These are phyloP conservation scores for Aspergillus steynii DNA, from an alignment of 495 filamentous ascomycete species.

Conservation along the genomic window DNA sequence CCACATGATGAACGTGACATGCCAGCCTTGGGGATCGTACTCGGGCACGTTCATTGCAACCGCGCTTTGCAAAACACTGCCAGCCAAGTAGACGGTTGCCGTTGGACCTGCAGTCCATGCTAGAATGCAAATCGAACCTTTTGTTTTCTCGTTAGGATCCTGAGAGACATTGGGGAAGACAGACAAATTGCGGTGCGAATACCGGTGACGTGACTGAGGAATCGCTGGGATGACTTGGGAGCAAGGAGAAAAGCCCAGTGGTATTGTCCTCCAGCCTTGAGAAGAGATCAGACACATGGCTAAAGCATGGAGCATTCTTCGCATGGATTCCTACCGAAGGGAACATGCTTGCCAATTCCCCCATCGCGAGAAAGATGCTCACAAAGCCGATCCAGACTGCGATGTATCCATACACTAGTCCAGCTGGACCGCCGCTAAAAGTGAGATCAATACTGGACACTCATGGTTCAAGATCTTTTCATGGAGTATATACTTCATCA, in stretches of 20 bases:
- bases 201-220: conserved; percentile 46
- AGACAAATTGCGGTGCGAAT: background rate
- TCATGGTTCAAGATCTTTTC: background rate
- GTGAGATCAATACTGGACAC: background rate
- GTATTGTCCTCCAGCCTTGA: conserved; percentile 42
- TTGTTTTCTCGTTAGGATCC: conserved; percentile 17
- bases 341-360: conserved; percentile 50
- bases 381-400: conserved; percentile 49
- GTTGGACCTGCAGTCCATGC: conserved; percentile 43
- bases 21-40: conserved; percentile 44
- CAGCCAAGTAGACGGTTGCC: conserved; percentile 18
- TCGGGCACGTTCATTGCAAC: conserved; percentile 37
- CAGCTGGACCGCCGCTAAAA: conserved; percentile 43
- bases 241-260: conserved; percentile 47
- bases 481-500: background rate
- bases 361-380: conserved; percentile 36
- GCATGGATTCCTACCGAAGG: conserved; percentile 4
- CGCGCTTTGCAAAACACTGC: conserved; percentile 38
- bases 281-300: background rate
- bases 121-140: conserved; percentile 28
- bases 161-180: conserved; percentile 17
- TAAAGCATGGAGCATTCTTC: background rate
- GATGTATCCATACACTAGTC: conserved; percentile 51
- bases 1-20: conserved; percentile 48
- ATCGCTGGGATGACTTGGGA: conserved; percentile 33